phyloP scores from a whole-genome alignment of 2,329 filamentous ascomycete species.

The Fusarium sp. region DNA sequence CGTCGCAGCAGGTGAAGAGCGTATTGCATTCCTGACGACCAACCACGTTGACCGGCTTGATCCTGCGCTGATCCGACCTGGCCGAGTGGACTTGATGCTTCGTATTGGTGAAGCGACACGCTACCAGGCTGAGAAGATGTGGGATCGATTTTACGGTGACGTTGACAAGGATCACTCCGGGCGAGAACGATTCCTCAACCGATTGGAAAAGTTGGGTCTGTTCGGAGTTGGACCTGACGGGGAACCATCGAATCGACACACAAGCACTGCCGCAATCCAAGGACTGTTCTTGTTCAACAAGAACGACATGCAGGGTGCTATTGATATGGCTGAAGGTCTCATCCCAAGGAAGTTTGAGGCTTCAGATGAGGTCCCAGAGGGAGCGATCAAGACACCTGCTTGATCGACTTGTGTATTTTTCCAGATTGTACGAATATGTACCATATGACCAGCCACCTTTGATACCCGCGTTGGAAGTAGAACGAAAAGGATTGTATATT shows the following conservation, averaged over 20 bases:
- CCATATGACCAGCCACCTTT: slow-evolving; percentile 26
- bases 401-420: slow-evolving; percentile 36
- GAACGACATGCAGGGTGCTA: slow-evolving; percentile 86
- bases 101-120: slow-evolving; percentile 88
- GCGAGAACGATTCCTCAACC: slow-evolving; percentile 76
- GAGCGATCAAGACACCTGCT: slow-evolving; percentile 57
- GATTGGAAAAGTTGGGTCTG: slow-evolving; percentile 76
- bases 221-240: slow-evolving; percentile 68
- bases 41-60: slow-evolving; percentile 94
- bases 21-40: slow-evolving; percentile 92
- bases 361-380: slow-evolving; percentile 53
- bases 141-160: slow-evolving; percentile 94
- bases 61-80: slow-evolving; percentile 88
- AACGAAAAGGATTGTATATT: slow-evolving; percentile 11
- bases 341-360: slow-evolving; percentile 68
- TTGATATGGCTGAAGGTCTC: slow-evolving; percentile 79
- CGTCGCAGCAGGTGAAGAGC: slow-evolving; percentile 93
- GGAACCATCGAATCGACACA: slow-evolving; percentile 62
- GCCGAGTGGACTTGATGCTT: slow-evolving; percentile 92
- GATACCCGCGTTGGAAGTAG: slow-evolving; percentile 34
- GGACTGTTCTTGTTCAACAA: slow-evolving; percentile 97
- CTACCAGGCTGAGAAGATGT: slow-evolving; percentile 87
- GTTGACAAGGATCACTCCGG: slow-evolving; percentile 73
- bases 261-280: slow-evolving; percentile 92
- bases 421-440: slow-evolving; percentile 27